phyloP scores from a whole-genome alignment of 1,284 basidiomycete species.

The Naganishia sp. region DNA sequence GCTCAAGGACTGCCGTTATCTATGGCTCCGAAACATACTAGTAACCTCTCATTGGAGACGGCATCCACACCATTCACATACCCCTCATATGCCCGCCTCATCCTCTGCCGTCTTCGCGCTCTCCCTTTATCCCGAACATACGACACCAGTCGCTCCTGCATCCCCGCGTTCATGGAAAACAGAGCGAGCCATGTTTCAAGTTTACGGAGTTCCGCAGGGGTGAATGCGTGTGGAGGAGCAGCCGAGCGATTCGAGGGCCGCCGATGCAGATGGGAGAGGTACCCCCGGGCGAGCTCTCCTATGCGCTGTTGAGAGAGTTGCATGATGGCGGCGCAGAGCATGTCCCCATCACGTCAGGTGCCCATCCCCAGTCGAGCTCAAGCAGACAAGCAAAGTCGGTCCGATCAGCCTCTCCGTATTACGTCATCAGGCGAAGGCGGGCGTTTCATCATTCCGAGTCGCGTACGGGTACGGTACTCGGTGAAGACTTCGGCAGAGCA shows the following conservation, averaged over 20 bases:
- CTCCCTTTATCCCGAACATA: conserved; percentile 2
- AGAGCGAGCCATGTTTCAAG: conserved; percentile 23
- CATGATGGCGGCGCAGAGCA: not conserved
- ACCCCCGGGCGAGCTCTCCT: conserved; percentile 5
- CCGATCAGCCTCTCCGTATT: not conserved
- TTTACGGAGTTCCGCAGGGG: not conserved
- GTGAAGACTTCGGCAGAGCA: too few relatives aligned
- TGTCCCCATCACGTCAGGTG: not conserved
- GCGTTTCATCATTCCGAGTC: not conserved
- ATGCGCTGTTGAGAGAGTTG: not conserved
- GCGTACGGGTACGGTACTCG: too few relatives aligned
- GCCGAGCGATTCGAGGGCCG: not conserved
- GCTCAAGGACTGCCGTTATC: not conserved
- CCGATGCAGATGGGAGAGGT: not conserved
- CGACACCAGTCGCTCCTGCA: not conserved
- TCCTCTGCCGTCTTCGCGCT: conserved; percentile 6
- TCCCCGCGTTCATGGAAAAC: conserved; percentile 4
- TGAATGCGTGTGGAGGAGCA: conserved; percentile 2
- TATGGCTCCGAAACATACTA: not conserved
- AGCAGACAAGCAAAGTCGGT: not conserved
- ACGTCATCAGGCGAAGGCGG: not conserved
- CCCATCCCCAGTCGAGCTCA: not conserved
- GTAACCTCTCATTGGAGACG: not conserved
- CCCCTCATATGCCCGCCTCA: not conserved
- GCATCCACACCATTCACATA: conserved; percentile 4